Conservation (phyloP, 1,284 basidiomycete species). For the Sanghuangporus weigelae region DNA sequence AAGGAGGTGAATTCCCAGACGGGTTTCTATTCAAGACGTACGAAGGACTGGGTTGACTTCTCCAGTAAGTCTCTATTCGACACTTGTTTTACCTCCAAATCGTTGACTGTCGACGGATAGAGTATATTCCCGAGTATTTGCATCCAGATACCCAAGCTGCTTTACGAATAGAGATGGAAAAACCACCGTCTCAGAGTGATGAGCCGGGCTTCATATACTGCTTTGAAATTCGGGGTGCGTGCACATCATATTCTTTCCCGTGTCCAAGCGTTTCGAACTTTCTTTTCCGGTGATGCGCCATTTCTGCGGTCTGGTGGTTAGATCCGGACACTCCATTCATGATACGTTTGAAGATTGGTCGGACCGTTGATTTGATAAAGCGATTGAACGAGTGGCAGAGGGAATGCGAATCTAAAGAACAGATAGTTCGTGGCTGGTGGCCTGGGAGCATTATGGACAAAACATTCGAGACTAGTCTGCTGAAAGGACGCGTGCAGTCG, state of each 20-base stretch:
- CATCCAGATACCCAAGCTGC: slow-evolving; percentile 55
- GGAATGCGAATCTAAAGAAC: slow-evolving; percentile 50
- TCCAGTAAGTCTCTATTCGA: slow-evolving; percentile 33
- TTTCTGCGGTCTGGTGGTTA: slow-evolving; percentile 10
- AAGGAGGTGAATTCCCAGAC: slow-evolving; percentile 47
- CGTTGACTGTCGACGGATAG: slow-evolving; percentile 29
- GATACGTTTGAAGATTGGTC: slow-evolving; percentile 48
- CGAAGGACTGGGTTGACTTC: slow-evolving; percentile 50
- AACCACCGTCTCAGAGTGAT: slow-evolving; percentile 52
- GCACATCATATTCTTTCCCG: background rate
- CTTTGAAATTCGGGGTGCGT: slow-evolving; percentile 65
- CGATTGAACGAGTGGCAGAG: slow-evolving; percentile 70
- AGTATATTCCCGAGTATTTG: slow-evolving; percentile 66
- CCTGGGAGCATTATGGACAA: slow-evolving; percentile 36
- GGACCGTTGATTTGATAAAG: slow-evolving; percentile 41
- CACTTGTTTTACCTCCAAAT: background rate
- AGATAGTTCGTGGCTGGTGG: slow-evolving; percentile 48
- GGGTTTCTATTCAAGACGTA: slow-evolving; percentile 54
- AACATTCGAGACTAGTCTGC: slow-evolving; percentile 27
- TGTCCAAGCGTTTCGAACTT: background rate
- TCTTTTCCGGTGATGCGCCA: background rate
- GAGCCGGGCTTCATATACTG: slow-evolving; percentile 71
- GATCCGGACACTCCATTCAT: slow-evolving; percentile 29
- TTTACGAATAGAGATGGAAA: slow-evolving; percentile 67
- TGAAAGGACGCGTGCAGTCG: slow-evolving; percentile 43